Base-by-base conservation (phyloP, 2,329 filamentous ascomycete genomes). In the Escovopsis sp. region DNA sequence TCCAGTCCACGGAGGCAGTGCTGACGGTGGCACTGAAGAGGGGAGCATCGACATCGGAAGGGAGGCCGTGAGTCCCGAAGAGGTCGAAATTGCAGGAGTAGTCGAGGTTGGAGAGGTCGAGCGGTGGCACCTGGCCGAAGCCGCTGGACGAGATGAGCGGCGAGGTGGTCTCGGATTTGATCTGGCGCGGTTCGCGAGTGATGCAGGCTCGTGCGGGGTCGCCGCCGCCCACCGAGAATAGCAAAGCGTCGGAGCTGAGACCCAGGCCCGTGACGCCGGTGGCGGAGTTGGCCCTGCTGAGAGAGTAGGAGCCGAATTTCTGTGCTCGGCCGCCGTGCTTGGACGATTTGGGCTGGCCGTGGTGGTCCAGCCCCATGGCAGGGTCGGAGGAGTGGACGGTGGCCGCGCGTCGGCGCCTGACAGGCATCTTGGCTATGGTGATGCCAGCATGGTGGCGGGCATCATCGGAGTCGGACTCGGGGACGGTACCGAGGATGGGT, bases 371-470 rank as follows among this genome's bases (percentile, higher is more conserved):
- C 33, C 65, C 65, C 37, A 78, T 54, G 39, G 66, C 54, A 35
- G 62, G 66, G 41, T 79, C 66, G 41, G 79, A 75, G 5, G 73
- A 75, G 45, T 72, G 72, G 36, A 70, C 65, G 30, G 73, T 76
- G 48, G 73, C 71, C 39, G 76, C 70, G 43, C 73, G 64, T 44
- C 70, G 66, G 45, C 70, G 63, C 35, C 68, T 65, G 23, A 52
- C 45, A 36, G 51, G 54, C 48, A 45, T 57, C 47, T 67, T 70
- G 37, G 62, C 54, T 42, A 52, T 52, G 40, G 52, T 42, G 28
- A 46, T 38, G 25, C 42, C 43, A 37, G 46, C 42, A 29, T 44
- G 37, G 18, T 46, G 41, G 21, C 50, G 48, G 37, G 66, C 62
- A 40, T 61, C 56, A 43, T 76, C 67, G 41, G 72, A 70, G 48